These are phyloP conservation scores for Trichoderma parareesei DNA, from an alignment of 495 filamentous ascomycete genomes.

Conservation along the genomic window DNA sequence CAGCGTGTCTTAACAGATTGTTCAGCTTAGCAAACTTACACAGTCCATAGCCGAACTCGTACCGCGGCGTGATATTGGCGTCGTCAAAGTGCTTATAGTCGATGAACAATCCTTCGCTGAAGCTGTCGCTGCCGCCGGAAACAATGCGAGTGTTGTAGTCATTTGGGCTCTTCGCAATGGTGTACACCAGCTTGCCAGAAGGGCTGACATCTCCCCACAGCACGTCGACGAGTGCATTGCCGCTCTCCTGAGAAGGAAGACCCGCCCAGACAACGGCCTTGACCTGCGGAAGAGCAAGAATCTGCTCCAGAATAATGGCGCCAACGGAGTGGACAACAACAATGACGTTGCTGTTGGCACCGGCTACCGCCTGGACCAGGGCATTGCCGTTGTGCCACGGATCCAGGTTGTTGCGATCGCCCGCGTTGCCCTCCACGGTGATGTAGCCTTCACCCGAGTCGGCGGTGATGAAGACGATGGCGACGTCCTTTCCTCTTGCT, in stretches of 20 bases:
- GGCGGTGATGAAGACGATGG: conserved; percentile 59
- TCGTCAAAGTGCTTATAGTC: conserved; percentile 87
- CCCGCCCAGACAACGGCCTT: conserved; percentile 82
- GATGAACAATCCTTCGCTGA: conserved; percentile 66
- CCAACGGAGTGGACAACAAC: conserved; percentile 92
- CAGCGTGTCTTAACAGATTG: not conserved
- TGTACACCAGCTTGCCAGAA: conserved; percentile 84
- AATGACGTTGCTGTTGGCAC: conserved; percentile 58
- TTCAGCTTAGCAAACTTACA: conserved; percentile 37
- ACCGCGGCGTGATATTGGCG: conserved; percentile 46
- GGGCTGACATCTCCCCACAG: conserved; percentile 78
- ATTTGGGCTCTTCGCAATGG: conserved; percentile 65
- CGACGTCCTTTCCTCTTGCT: conserved; percentile 47
- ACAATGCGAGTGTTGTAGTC: conserved; percentile 69
- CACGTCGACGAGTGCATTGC: conserved; percentile 76
- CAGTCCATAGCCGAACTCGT: conserved; percentile 53
- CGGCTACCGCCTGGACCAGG: conserved; percentile 58
- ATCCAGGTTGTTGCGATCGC: conserved; percentile 58
- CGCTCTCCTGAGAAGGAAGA: conserved; percentile 85
- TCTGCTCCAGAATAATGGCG: conserved; percentile 74
- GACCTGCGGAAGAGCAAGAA: conserved; percentile 67
- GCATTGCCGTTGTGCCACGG: conserved; percentile 69
- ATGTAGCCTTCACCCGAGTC: conserved; percentile 62
- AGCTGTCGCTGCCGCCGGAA: conserved; percentile 47
- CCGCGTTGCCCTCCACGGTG: conserved; percentile 49